Base-by-base conservation (phyloP, 1,284 basidiomycete genomes). In the Phaffia rhodozyma region DNA sequence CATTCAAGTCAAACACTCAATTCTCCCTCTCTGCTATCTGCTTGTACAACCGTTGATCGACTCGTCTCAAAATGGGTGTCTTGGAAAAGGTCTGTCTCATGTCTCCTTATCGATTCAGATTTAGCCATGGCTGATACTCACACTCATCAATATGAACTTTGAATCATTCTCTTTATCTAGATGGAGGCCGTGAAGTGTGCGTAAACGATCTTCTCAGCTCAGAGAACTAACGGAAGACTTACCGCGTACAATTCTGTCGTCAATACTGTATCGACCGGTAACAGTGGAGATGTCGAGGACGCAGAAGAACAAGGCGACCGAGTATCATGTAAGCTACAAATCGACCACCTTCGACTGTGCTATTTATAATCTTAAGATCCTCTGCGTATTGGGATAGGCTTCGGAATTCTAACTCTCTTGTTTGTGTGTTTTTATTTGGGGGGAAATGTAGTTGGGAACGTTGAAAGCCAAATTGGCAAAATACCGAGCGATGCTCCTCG, bases 271-370 rank as follows among this genome's bases (percentile, higher is more conserved):
- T 43, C 13, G 38, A 11, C 38, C 16, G 62, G 62, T n/a, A 57
- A 52, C 74, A 92, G 90, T 91, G 84, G 90, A 93, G 82, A 93
- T 94, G 90, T 86, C 89, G 67, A 82, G 89, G 77, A 91, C 87
- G 88, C 73, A 81, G 58, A 90, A 93, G 78, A 94, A 92, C 78
- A 92, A 92, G 76, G 58, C 48, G 20, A 49, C 21, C 34, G 18
- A 30, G 23, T 48, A 29, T 55, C 47, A 21, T 20, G 18, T 51
- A 48, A 20, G 18, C 25, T 55, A 1, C 52, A 18, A 18, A 7
- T 25, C 52, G n/a, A 29, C 60, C 11, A 7, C 54, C 20, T 27
- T 38, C 13, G 4, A 54, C 54, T 25, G 11, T 20, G 23, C 27
- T 91, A 86, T 29, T 50, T 30, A 57, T 66, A 29, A 58, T 47